A percentile compares a stretch with the other conserved stretches of the same genome.
Conservation (phyloP, 148 eudicot genomes). For the Persicaria maculosa region DNA sequence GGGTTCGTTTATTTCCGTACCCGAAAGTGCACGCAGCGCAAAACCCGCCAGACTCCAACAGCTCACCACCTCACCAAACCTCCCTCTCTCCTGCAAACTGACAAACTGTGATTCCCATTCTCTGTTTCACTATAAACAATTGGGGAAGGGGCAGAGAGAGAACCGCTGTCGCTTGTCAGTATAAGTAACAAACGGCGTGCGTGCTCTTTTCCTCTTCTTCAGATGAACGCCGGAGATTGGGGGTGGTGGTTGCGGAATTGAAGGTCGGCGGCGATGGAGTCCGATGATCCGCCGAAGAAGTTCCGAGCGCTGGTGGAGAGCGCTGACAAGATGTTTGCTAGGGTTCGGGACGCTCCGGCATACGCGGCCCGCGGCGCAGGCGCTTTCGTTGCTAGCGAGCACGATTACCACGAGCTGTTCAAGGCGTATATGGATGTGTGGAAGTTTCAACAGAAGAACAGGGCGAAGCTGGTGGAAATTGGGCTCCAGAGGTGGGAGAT, state of each 20-base stretch:
- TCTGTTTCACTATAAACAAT: too few relatives aligned
- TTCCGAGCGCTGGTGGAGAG: constrained; percentile 52
- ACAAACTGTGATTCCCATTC: too few relatives aligned
- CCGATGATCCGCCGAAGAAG: constrained; percentile 26
- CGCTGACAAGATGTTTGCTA: constrained; percentile 75
- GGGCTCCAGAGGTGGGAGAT: constrained; percentile 87
- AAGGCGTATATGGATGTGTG: constrained; percentile 77
- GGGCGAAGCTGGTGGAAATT: constrained; percentile 43
- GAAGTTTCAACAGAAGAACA: constrained; percentile 73
- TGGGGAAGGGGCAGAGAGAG: too few relatives aligned
- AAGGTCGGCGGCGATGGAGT: constrained; percentile 7
- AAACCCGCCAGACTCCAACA: not conserved
- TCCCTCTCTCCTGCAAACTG: too few relatives aligned
- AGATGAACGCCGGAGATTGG: not conserved
- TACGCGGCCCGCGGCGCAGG: constrained; percentile 30
- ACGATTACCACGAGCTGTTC: constrained; percentile 68
- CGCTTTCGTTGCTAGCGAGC: constrained; percentile 18
- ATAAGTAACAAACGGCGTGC: not conserved
- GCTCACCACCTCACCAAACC: constrained; percentile 1
- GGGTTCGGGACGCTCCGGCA: constrained; percentile 63
- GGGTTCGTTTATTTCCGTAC: not conserved
- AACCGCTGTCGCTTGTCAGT: not conserved
- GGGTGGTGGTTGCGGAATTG: not conserved
- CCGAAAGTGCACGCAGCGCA: not conserved
- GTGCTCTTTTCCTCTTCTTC: not conserved